These are phyloP conservation scores for Lachancea cidri DNA, from an alignment of 805 yeast genomes.

Conservation along the genomic window DNA sequence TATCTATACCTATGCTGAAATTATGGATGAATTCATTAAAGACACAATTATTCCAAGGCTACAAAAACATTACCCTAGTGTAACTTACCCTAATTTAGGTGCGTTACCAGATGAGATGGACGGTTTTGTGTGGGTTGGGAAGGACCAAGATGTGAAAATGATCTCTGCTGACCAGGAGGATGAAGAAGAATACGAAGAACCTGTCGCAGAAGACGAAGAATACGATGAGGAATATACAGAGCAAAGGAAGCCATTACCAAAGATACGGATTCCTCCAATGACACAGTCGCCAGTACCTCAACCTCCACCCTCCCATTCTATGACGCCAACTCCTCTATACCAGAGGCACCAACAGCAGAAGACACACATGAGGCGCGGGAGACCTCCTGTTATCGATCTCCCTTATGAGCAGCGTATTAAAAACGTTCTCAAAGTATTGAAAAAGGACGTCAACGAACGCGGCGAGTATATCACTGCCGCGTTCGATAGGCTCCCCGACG, in stretches of 20 bases:
- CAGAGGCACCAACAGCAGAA: conserved; percentile 23
- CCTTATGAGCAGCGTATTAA: conserved; percentile 85
- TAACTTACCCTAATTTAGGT: conserved; percentile 51
- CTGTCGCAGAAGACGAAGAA: conserved; percentile 14
- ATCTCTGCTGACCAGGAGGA: conserved; percentile 8
- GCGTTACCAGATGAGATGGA: conserved; percentile 51
- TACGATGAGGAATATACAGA: conserved; percentile 10
- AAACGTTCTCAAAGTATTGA: conserved; percentile 73
- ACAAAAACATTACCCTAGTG: conserved; percentile 30
- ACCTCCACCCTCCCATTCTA: conserved; percentile 15
- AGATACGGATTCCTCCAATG: conserved; percentile 9
- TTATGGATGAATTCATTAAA: conserved; percentile 38
- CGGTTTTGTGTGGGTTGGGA: conserved; percentile 4
- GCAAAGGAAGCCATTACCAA: conserved; percentile 11
- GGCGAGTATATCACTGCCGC: conserved; percentile 48
- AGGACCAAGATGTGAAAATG: conserved; percentile 7
- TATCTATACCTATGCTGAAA: conserved; percentile 63
- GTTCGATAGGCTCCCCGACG: conserved; percentile 81
- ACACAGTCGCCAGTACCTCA: conserved; percentile 7
- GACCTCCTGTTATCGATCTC: conserved; percentile 33
- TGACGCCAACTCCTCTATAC: conserved; percentile 22
- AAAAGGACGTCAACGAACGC: conserved; percentile 57
- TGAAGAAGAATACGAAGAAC: conserved; percentile 14
- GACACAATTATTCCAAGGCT: conserved; percentile 34
- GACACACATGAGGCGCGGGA: conserved; percentile 31